phyloP scores from a whole-genome alignment of 805 yeast species.

The Saccharomycopsis selenospora region DNA sequence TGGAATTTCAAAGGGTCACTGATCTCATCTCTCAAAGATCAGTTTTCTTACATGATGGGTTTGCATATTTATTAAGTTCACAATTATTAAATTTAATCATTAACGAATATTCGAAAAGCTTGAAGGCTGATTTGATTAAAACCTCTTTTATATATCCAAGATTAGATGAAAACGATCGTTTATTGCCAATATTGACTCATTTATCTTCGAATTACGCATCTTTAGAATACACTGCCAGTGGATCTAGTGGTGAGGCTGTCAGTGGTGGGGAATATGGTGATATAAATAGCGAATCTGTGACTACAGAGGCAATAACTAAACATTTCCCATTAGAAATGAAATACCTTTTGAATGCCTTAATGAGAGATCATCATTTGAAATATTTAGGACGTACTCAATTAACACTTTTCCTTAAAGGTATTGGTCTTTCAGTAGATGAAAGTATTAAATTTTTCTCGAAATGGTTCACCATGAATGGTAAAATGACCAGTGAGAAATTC shows the following conservation, averaged over 20 bases:
- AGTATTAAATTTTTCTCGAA: slow-evolving; percentile 78
- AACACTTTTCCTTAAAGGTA: slow-evolving; percentile 77
- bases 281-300: slow-evolving; percentile 57
- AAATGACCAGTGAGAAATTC: slow-evolving; percentile 62
- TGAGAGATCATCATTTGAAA: slow-evolving; percentile 61
- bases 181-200: slow-evolving; percentile 76
- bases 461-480: slow-evolving; percentile 54
- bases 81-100: slow-evolving; percentile 62
- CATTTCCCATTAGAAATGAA: slow-evolving; percentile 82
- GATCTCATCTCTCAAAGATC: slow-evolving; percentile 69
- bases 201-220: slow-evolving; percentile 66
- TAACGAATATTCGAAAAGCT: slow-evolving; percentile 53
- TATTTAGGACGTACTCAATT: slow-evolving; percentile 82
- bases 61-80: slow-evolving; percentile 64
- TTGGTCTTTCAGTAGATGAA: slow-evolving; percentile 83
- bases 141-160: slow-evolving; percentile 78
- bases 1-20: slow-evolving; percentile 81
- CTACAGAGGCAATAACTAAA: slow-evolving; percentile 42
- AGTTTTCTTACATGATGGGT: slow-evolving; percentile 60
- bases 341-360: slow-evolving; percentile 56
- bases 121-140: slow-evolving; percentile 45
- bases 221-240: slow-evolving; percentile 34
- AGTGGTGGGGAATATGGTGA: slow-evolving; percentile 34
- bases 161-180: slow-evolving; percentile 84
- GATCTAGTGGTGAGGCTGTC: slow-evolving; percentile 30